A percentile compares a stretch with the other conserved stretches of the same genome.
Evolutionary conservation across 129 eudicot species (phyloP).

Genomic region (Pittosporum tobira): DNA sequence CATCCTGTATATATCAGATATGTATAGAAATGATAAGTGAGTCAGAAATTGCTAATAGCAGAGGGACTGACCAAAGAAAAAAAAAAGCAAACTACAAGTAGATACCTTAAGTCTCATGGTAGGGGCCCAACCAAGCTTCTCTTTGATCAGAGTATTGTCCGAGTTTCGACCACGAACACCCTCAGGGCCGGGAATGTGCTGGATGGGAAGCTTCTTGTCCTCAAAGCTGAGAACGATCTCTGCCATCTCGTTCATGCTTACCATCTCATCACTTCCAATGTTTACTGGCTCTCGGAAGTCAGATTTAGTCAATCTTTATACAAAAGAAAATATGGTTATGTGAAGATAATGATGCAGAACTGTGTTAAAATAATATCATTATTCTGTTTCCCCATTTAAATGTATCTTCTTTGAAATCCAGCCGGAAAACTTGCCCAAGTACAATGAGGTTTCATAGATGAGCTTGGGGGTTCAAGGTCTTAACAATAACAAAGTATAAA

Average conservation of each 20-base stretch:
- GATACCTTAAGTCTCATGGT: constrained; percentile 81
- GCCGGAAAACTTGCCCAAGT: neutral
- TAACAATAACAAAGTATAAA: neutral
- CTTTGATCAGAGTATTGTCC: constrained; percentile 87
- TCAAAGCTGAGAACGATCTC: constrained; percentile 83
- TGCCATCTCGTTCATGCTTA: constrained; percentile 99
- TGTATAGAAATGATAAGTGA: constrained; percentile 9
- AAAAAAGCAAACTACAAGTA: neutral
- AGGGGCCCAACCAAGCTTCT: constrained; percentile 99
- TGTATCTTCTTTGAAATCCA: neutral
- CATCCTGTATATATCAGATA: constrained; percentile 51
- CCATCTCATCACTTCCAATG: constrained; percentile 98
- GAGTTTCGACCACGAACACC: constrained; percentile 99
- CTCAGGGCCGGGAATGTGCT: constrained; percentile 97
- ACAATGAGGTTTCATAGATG: neutral
- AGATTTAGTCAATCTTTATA: constrained; percentile 71
- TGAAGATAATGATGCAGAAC: neutral
- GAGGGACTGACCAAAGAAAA: neutral
- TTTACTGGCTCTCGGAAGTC: constrained; percentile 94
- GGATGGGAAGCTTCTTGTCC: constrained; percentile 81
- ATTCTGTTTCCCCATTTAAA: neutral
- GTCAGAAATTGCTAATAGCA: neutral
- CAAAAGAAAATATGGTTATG: neutral
- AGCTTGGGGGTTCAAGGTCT: neutral
- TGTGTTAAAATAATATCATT: neutral